phyloP scores from a whole-genome alignment of 192 early-diverging fungal species.

The Linnemannia elongata region DNA sequence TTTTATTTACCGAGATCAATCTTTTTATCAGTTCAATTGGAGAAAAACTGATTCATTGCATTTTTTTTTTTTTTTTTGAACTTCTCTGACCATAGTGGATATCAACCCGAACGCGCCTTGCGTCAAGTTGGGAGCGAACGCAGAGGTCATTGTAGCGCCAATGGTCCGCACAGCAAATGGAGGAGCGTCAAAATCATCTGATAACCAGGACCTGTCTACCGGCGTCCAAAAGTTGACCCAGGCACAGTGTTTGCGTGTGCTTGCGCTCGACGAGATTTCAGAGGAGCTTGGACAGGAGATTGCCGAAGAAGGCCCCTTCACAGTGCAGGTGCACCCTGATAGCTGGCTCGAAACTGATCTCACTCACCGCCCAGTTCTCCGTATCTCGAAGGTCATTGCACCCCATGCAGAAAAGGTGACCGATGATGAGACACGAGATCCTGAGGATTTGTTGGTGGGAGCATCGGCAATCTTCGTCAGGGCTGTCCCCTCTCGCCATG shows the following conservation, averaged over 20 bases:
- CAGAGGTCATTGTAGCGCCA: conserved; percentile 82
- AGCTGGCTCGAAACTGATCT: conserved; percentile 42
- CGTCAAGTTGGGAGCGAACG: conserved; percentile 71
- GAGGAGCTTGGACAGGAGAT: conserved; percentile 35
- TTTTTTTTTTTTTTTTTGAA: background rate
- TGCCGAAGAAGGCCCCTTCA: conserved; percentile 28
- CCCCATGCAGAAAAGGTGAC: conserved; percentile 50
- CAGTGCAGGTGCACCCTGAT: conserved; percentile 60
- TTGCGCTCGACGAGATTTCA: conserved; percentile 45
- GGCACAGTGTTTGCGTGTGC: conserved; percentile 47
- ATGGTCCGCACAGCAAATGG: conserved; percentile 66
- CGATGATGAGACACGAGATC: conserved; percentile 56
- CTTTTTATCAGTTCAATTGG: no score
- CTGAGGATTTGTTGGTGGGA: conserved; percentile 25
- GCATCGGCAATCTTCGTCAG: conserved; percentile 52
- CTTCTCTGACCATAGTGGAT: conserved; percentile 53
- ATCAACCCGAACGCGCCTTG: conserved; percentile 63
- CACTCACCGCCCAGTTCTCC: conserved; percentile 37
- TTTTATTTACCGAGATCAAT: background rate
- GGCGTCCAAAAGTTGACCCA: conserved; percentile 53
- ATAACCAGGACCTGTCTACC: conserved; percentile 44
- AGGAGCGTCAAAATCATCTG: conserved; percentile 18
- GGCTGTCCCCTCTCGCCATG: conserved; percentile 35
- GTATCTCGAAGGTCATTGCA: conserved; percentile 60
- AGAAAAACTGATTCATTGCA: background rate